Evolutionary conservation across 306 rosid genomes (phyloP), one percentile per base, ranked within the genome.

Genomic region (Vigna radiata): DNA sequence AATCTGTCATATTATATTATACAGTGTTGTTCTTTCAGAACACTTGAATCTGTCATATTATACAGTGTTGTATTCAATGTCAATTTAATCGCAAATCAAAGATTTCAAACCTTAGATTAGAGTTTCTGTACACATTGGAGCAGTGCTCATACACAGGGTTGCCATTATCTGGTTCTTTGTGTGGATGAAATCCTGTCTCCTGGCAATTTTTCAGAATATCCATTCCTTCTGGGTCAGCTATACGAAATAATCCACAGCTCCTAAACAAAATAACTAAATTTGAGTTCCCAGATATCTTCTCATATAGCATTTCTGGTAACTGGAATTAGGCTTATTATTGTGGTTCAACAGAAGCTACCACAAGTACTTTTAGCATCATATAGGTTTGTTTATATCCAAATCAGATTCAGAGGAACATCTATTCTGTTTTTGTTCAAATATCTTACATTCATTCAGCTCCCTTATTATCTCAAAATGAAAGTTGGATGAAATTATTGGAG

Each of bases 41-140:
- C 59, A 25, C 55, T 56, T 33, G 50, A 11, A 41, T 82, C 18
- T 48, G 29, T 18, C 44, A 70, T 62, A 65, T 56, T 31, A 68
- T 41, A 46, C 50, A 59, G 78, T 16, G 48, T 23, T 19, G 55
- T 61, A 37, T 58, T 55, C 65, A 60, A 58, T 72, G 54, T 55
- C 73, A 56, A 16, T 75, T 60, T 90, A 78, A 88, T n/a, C 93
- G 93, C 83, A 91, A 83, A 73, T 91, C 95, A 58, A 88, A 86
- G 69, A 93, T 90, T 86, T 91, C 97, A 81, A 91, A 93, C 87
- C 96, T 85, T 78, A 93, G 77, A 78, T 91, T 87, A 64, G 93
- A 80, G 77, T 88, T 91, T 75, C 68, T 87, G 87, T 91, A 89
- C 66, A 93, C 92, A 77, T 89, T 87, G 80, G 87, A 73, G 86